These are phyloP conservation scores for Cladobotryum mycophilum DNA, from an alignment of 2,329 filamentous ascomycete genomes.

Conservation along the genomic window DNA sequence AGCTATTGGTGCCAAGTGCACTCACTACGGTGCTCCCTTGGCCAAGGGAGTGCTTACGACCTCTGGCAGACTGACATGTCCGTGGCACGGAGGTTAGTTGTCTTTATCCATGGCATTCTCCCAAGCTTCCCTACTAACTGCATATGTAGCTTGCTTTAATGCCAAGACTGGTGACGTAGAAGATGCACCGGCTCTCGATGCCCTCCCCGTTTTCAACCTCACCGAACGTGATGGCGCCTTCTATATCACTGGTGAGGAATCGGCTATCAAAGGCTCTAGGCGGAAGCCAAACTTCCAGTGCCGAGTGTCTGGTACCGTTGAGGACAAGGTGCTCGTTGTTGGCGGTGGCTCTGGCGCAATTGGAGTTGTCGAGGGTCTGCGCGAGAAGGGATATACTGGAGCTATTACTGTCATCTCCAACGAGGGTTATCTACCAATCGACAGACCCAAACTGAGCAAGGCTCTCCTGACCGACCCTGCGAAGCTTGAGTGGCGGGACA, in stretches of 20 bases:
- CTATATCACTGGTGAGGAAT: slow-evolving; percentile 76
- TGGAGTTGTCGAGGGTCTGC: slow-evolving; percentile 74
- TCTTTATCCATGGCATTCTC: neutral
- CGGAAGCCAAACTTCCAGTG: slow-evolving; percentile 71
- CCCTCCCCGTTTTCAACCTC: slow-evolving; percentile 76
- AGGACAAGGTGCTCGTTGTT: slow-evolving; percentile 72
- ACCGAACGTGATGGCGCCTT: slow-evolving; percentile 75
- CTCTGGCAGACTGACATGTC: slow-evolving; percentile 80
- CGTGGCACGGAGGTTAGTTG: slow-evolving; percentile 86
- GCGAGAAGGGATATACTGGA: slow-evolving; percentile 73
- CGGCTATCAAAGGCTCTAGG: slow-evolving; percentile 68
- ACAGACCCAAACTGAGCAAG: slow-evolving; percentile 93
- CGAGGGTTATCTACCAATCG: slow-evolving; percentile 82
- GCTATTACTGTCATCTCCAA: slow-evolving; percentile 75
- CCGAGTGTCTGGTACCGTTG: slow-evolving; percentile 39
- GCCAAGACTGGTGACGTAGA: slow-evolving; percentile 86
- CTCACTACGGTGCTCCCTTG: slow-evolving; percentile 87
- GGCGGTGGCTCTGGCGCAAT: slow-evolving; percentile 82
- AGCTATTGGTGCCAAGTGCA: slow-evolving; percentile 77
- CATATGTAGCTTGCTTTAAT: slow-evolving; percentile 75
- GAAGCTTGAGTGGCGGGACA: slow-evolving; percentile 72
- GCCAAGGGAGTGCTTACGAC: slow-evolving; percentile 77
- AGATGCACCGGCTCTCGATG: slow-evolving; percentile 84
- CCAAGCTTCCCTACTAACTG: slow-evolving; percentile 1
- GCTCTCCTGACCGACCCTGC: slow-evolving; percentile 74